Evolutionary conservation across 1,139 yeast species (phyloP).

Genomic region (Scheffersomyces lignicola): DNA sequence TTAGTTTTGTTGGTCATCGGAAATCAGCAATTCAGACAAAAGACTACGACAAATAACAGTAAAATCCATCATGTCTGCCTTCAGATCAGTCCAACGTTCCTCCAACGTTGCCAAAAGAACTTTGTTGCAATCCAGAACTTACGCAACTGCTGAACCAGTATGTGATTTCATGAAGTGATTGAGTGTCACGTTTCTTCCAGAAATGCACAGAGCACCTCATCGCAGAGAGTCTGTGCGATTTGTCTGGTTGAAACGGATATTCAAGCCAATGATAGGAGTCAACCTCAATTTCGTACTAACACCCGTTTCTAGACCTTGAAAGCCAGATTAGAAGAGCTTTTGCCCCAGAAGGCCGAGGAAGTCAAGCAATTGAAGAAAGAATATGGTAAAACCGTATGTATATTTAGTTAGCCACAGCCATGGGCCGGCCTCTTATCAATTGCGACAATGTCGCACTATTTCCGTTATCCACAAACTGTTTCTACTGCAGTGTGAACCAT

Average conservation of each 20-base stretch:
- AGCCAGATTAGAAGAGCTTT: conserved; percentile 88
- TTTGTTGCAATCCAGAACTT: conserved; percentile 39
- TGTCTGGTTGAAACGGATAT: too few relatives aligned
- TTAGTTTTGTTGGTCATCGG: too few relatives aligned
- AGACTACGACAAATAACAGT: not conserved
- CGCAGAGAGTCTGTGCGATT: too few relatives aligned
- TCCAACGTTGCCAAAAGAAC: conserved; percentile 33
- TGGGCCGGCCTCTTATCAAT: too few relatives aligned
- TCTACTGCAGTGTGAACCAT: too few relatives aligned
- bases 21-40: too few relatives aligned
- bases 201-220: not conserved
- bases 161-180: conserved; percentile 21
- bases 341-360: conserved; percentile 91
- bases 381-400: conserved; percentile 76
- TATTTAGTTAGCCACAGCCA: too few relatives aligned
- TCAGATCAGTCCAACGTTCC: conserved; percentile 42
- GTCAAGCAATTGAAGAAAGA: conserved; percentile 87
- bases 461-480: too few relatives aligned
- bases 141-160: conserved; percentile 59
- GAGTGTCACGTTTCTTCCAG: not conserved
- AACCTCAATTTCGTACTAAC: conserved; percentile 15
- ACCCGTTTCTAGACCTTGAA: conserved; percentile 55
- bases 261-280: not conserved
- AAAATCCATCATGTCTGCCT: conserved; percentile 32
- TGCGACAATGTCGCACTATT: too few relatives aligned